Evolutionary conservation across 2,329 filamentous ascomycete species (phyloP).

Genomic region (Sphaerostilbella broomeana): DNA sequence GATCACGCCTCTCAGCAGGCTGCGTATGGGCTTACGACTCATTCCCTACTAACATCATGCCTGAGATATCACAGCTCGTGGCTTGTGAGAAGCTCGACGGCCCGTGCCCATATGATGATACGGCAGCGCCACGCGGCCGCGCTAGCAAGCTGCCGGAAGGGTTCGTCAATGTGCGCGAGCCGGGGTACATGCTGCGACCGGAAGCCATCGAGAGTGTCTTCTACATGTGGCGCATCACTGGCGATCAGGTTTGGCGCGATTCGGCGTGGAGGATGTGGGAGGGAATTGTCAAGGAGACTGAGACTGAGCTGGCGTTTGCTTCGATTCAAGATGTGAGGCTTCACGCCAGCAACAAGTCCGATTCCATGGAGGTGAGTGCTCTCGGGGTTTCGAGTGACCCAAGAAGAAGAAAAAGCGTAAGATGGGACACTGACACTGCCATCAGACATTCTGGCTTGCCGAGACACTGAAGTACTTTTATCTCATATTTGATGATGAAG

Average conservation of each 20-base stretch:
- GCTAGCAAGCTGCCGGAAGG: conserved; percentile 38
- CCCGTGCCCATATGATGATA: conserved; percentile 30
- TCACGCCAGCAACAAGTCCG: conserved; percentile 32
- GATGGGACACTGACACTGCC: conserved; percentile 3
- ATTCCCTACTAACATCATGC: conserved; percentile 47
- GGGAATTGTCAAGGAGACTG: conserved; percentile 34
- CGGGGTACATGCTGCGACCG: conserved; percentile 39
- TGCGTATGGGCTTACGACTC: conserved; percentile 49
- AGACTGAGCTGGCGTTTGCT: conserved; percentile 39
- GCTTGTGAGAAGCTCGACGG: conserved; percentile 28
- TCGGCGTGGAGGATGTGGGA: conserved; percentile 44
- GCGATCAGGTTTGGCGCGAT: conserved; percentile 37
- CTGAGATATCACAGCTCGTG: conserved; percentile 40
- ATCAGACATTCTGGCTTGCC: conserved; percentile 60
- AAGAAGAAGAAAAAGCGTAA: too few species aligned
- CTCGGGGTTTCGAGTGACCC: neutral
- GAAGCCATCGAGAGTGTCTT: conserved; percentile 49
- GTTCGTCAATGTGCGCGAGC: conserved; percentile 47
- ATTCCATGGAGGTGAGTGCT: conserved; percentile 55
- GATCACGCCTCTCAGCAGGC: conserved; percentile 43
- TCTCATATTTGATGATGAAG: conserved; percentile 60
- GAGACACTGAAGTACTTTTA: conserved; percentile 78
- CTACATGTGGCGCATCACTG: conserved; percentile 45
- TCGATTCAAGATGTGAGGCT: conserved; percentile 32
- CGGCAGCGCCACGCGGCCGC: conserved; percentile 15